Base-by-base conservation (phyloP, 2,329 filamentous ascomycete genomes). In the Xylaria sp. region DNA sequence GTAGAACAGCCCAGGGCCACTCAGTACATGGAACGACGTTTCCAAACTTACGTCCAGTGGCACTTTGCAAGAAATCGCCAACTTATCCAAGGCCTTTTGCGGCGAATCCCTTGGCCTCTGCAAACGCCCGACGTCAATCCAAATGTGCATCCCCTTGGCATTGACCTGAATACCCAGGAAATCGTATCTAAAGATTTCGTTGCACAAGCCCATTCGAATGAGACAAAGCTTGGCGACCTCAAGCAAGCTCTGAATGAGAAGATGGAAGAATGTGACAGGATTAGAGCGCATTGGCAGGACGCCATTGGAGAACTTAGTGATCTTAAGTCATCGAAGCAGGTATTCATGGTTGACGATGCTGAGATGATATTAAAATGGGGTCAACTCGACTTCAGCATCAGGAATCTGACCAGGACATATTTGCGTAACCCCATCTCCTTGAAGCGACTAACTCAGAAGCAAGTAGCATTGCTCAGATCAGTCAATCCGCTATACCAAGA, bases 341-440 rank as follows among this genome's bases (percentile, higher is more conserved):
- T 8, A 1, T 65, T 68, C 48, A 36, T 58, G 34, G 55, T 69
- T 20, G 63, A 63, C 5, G 66, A 69, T 63, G 36, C 58, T 8
- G 59, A 60, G 28, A 62, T 69, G 45, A 13, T 34, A 4, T 46
- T 46, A 9, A 55, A 63, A 34, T 69, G 63, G 63, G 56, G 45
- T 9, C 13, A 43, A 1, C 46, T 69, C 7, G 58, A 69, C 36
- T 66, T 55, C 23, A 7, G 8, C 23, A 66, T 66, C 63, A 66
- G 50, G 28, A 60, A 66, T 15, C 4, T 69, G 2, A 46, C 66
- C 13, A 57, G n/a, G 18, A n/a, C 39, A 1, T 58, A 65, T 43
- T 20, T 68, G 12, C 2, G 4, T 9, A 6, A 23, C 4, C 3
- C 10, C 10, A 36, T 61, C 15, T 9, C 36, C 2, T 18, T n/a